These are phyloP conservation scores for Golubevia sp. DNA, from an alignment of 1,284 basidiomycete species.

Conservation along the genomic window DNA sequence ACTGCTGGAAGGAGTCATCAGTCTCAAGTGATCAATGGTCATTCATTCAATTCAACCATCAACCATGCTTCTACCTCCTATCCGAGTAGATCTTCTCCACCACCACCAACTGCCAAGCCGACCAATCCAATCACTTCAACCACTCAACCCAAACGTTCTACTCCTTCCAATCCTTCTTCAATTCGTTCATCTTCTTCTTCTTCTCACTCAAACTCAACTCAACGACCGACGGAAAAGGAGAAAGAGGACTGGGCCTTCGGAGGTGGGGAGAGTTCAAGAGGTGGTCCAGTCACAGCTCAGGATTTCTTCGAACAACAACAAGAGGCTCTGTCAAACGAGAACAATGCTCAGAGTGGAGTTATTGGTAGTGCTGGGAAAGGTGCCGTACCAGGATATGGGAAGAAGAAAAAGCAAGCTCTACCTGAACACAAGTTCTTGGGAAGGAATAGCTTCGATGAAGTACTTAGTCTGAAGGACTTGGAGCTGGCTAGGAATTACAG, in stretches of 20 bases:
- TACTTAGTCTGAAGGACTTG: constrained; percentile 6
- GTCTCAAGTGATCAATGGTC: not conserved
- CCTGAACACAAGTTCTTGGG: constrained; percentile 3
- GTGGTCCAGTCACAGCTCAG: constrained; percentile 15
- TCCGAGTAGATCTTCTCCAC: no score
- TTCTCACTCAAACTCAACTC: not conserved
- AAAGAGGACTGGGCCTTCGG: constrained; percentile 32
- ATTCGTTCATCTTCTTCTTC: not conserved
- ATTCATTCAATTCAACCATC: not conserved
- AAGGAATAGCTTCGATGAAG: constrained; percentile 1
- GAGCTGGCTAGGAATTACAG: constrained; percentile 9
- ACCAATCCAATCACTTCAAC: not conserved
- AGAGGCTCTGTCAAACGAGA: not conserved
- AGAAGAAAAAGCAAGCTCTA: constrained; percentile 11
- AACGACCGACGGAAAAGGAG: not conserved
- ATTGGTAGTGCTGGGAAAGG: constrained; percentile 48
- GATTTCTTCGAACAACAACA: not conserved
- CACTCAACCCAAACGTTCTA: not conserved
- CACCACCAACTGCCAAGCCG: not conserved
- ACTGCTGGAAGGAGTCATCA: not conserved
- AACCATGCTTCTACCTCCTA: not conserved
- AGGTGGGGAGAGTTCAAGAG: constrained; percentile 30
- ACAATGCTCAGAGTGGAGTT: constrained; percentile 6
- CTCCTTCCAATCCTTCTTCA: not conserved
- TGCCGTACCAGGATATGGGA: constrained; percentile 44